Percentiles rank a stretch among this genome's conserved stretches.
Evolutionary conservation across 1,284 basidiomycete genomes (phyloP).

Genomic region (Inonotus obliquus): DNA sequence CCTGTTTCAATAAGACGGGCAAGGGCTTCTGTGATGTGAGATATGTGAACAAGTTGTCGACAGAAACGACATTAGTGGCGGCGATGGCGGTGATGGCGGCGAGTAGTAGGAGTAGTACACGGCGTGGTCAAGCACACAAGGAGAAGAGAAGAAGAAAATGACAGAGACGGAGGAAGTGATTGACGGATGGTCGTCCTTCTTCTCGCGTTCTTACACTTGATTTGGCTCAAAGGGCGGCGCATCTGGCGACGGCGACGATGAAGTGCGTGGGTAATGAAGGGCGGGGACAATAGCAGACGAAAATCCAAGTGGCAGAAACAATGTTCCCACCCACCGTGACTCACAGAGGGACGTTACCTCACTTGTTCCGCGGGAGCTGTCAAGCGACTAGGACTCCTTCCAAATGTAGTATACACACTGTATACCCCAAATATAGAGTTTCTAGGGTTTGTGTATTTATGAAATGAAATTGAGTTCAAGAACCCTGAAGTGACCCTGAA

Average conservation of each 20-base stretch:
- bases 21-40: background rate
- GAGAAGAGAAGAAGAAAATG: background rate
- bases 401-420: too few species aligned
- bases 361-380: too few species aligned
- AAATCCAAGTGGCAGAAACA: too few species aligned
- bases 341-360: too few species aligned
- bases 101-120: background rate
- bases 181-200: background rate
- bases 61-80: background rate
- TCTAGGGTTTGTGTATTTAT: background rate
- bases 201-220: background rate
- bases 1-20: background rate
- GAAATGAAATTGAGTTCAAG: background rate
- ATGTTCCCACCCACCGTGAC: too few species aligned
- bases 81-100: background rate
- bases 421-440: background rate
- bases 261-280: background rate
- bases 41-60: background rate
- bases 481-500: background rate
- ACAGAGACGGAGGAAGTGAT: background rate
- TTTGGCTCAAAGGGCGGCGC: background rate
- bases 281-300: background rate
- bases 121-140: background rate
- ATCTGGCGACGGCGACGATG: background rate
- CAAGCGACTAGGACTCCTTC: too few species aligned